Evolutionary conservation across 2,329 filamentous ascomycete genomes (phyloP), one percentile per base, ranked within the genome.

Genomic region (Blastomyces parvus): DNA sequence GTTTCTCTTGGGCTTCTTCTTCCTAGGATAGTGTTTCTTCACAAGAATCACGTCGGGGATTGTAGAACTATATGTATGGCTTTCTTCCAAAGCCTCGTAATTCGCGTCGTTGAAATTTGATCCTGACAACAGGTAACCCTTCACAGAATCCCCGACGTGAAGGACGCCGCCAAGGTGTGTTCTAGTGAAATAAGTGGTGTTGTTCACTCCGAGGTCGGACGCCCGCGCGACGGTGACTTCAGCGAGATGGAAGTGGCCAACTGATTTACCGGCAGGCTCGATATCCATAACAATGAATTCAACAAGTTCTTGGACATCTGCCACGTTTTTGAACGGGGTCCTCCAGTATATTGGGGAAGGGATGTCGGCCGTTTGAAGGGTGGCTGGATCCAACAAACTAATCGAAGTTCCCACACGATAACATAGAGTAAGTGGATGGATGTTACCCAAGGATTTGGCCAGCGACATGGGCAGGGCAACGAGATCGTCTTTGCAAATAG

Each of bases 201-300:
- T 89, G 72, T 96, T 97, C 65, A 82, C 79, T 63, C 92, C 92
- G 60, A 97, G 83, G 73, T 99, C 94, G 0, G 89, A 87, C 7
- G 93, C 89, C 33, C 89, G 87, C 19, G 91, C 91, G 9, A 99
- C 87, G 0, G 91, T 96, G 7, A 87, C 90, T 78, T 99, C 94
- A 9, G 90, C 89, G 3, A 96, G 84, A 62, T 88, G 82, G 82
- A 88, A 95, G 69, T 89, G 90, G 62, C 94, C 94, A 70, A 89
- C 91, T 64, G 85, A 84, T 27, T 82, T 82, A 38, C 88, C 89
- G 0, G 88, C 81, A 0, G 87, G 86, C 74, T 99, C 94, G 65
- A 97, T 93, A 71, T 99, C 94, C 80, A 99, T 89, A 48, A 99
- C 83, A 64, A 97, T 86, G 71, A 97, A 99, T 75, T 99, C 94